Evolutionary conservation across 2,329 filamentous ascomycete genomes (phyloP).

Genomic region (Aureobasidium sp.): DNA sequence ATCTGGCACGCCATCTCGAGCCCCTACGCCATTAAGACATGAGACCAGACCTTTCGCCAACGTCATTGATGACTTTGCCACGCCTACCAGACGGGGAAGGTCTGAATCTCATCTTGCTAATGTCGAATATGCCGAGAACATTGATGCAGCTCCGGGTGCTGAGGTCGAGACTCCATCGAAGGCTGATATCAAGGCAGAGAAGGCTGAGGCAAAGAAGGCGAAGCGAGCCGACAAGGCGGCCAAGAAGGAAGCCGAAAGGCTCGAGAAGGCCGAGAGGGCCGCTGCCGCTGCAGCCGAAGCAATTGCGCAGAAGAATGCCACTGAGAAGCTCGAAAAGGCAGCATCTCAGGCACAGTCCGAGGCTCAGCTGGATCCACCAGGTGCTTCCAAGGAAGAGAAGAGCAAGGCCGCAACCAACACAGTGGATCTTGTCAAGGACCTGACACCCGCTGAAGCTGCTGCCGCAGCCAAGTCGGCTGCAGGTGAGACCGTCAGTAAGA

Average conservation of each 20-base stretch:
- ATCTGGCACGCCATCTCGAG: constrained; percentile 31
- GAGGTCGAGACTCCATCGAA: background rate
- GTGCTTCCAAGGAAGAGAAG: constrained; percentile 10
- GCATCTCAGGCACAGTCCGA: constrained; percentile 18
- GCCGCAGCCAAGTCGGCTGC: background rate
- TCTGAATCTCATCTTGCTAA: constrained; percentile 10
- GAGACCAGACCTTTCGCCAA: constrained; percentile 11
- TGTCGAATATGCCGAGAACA: background rate
- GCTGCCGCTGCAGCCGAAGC: constrained; percentile 3
- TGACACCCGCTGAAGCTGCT: constrained; percentile 4
- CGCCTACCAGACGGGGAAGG: constrained; percentile 11
- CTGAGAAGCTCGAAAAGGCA: constrained; percentile 3
- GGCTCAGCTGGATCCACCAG: constrained; percentile 16
- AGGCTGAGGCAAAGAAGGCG: constrained; percentile 5
- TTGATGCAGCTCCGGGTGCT: background rate
- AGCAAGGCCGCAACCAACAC: background rate
- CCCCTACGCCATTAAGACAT: constrained; percentile 25
- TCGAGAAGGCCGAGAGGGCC: constrained; percentile 11
- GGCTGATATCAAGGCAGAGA: constrained; percentile 12
- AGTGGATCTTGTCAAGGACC: constrained; percentile 5
- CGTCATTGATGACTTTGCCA: background rate
- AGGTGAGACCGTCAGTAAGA: constrained; percentile 26
- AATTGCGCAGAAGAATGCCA: background rate
- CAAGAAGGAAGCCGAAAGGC: constrained; percentile 9
- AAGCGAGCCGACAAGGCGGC: constrained; percentile 20